phyloP scores from a whole-genome alignment of 306 rosid species.

The Trichosanthes truncata region DNA sequence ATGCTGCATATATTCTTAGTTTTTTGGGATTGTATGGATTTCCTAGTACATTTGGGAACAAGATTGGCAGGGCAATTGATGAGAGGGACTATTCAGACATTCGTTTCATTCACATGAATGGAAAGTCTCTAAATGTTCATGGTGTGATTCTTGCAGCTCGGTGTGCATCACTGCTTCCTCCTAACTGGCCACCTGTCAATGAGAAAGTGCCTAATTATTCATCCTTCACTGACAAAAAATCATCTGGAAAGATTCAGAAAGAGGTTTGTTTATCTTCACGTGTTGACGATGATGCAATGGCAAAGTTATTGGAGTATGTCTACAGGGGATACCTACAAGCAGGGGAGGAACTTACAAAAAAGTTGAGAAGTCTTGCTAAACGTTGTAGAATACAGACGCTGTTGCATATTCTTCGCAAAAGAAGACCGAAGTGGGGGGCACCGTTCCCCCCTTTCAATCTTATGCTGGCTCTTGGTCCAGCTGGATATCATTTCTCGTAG shows the following conservation, averaged over 20 bases:
- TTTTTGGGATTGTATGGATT: constrained; percentile 68
- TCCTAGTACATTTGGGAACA: constrained; percentile 55
- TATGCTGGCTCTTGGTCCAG: constrained; percentile 43
- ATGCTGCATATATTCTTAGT: constrained; percentile 55
- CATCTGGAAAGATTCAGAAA: constrained; percentile 16
- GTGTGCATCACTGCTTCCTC: constrained; percentile 69
- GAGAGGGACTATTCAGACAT: constrained; percentile 48
- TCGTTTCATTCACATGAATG: constrained; percentile 37
- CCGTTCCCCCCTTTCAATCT: constrained; percentile 48
- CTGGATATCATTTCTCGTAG: constrained; percentile 69
- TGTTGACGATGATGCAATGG: constrained; percentile 53
- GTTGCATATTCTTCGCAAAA: constrained; percentile 45
- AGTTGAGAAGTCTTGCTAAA: constrained; percentile 67
- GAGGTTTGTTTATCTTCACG: constrained; percentile 57
- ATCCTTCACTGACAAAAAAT: constrained; percentile 9
- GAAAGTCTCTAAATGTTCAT: constrained; percentile 49
- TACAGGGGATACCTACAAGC: constrained; percentile 52
- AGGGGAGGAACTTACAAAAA: constrained; percentile 42
- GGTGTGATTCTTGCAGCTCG: constrained; percentile 58
- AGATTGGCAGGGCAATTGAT: constrained; percentile 47
- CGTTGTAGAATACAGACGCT: constrained; percentile 54
- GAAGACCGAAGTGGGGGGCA: constrained; percentile 63
- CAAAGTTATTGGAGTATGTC: constrained; percentile 55
- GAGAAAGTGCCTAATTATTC: constrained; percentile 18
- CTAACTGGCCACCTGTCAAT: constrained; percentile 11